These are phyloP conservation scores for Blastocystis sp. DNA, from an alignment of 352 stramenopile genomes.

Conservation along the genomic window DNA sequence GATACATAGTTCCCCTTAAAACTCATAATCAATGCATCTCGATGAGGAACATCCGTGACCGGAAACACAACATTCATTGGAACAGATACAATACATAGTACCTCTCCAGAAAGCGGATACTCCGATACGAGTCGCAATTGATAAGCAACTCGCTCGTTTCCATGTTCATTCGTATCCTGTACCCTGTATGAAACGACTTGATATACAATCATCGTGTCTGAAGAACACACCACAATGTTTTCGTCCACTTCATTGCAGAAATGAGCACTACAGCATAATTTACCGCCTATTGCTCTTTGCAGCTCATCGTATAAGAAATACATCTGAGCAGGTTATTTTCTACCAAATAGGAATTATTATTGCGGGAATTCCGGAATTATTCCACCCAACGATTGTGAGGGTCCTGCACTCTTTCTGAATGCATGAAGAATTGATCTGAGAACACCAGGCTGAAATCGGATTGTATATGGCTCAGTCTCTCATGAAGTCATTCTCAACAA, in stretches of 20 bases:
- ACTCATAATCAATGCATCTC: conserved; percentile 18
- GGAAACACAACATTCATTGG: neutral
- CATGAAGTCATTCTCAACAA: too few species aligned
- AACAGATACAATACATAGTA: conserved; percentile 16
- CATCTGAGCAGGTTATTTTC: neutral
- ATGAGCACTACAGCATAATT: conserved; percentile 28
- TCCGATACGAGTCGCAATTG: neutral
- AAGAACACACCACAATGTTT: conserved; percentile 54
- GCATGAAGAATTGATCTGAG: too few species aligned
- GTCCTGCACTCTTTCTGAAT: too few species aligned
- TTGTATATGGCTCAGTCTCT: too few species aligned
- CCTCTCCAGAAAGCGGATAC: conserved; percentile 22
- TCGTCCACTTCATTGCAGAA: conserved; percentile 36
- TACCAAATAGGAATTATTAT: neutral
- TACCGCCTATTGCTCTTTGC: conserved; percentile 6
- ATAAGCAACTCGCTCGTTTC: neutral
- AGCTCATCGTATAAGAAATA: conserved; percentile 55
- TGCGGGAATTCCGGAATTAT: neutral
- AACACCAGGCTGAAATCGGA: too few species aligned
- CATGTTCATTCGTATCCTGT: neutral
- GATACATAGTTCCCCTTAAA: conserved; percentile 47
- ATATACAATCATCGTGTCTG: conserved; percentile 53
- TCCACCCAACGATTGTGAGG: too few species aligned
- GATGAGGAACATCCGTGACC: neutral
- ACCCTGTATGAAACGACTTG: neutral